A percentile compares a stretch with the other conserved stretches of the same genome.
These are phyloP conservation scores for Melanogaster broomeanus DNA, from an alignment of 768 basidiomycete species.

Conservation along the genomic window DNA sequence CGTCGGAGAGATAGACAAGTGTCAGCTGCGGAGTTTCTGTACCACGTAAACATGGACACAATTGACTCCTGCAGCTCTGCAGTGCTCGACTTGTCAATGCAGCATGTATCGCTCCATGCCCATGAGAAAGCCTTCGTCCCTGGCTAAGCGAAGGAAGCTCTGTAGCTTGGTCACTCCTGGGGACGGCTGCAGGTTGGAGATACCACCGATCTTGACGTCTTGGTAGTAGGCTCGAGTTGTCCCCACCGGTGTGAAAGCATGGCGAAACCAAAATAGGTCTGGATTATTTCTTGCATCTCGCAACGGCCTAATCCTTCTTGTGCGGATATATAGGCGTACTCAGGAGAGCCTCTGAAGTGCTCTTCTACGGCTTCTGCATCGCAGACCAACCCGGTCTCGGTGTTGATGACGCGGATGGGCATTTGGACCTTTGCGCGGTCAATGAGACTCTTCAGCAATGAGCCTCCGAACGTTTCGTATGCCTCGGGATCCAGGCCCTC, in stretches of 20 bases:
- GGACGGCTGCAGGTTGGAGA: conserved; percentile 5
- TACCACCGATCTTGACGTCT: conserved; percentile 9
- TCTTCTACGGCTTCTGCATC: neutral
- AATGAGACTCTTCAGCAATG: neutral
- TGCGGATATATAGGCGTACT: neutral
- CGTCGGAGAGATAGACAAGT: conserved; percentile 16
- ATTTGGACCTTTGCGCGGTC: neutral
- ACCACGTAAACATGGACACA: conserved; percentile 25
- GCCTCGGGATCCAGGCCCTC: neutral
- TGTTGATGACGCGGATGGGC: neutral
- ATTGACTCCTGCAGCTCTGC: conserved; percentile 20
- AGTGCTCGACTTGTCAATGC: conserved; percentile 19
- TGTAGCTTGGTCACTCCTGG: conserved; percentile 10
- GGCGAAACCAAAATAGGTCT: neutral
- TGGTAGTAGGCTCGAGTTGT: neutral
- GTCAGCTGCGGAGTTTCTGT: conserved; percentile 15
- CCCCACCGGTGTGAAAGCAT: conserved; percentile 28
- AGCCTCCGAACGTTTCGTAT: neutral
- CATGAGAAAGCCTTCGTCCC: conserved; percentile 11
- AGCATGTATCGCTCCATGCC: conserved; percentile 27
- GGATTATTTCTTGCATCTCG: neutral
- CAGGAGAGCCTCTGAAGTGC: neutral
- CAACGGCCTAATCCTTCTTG: neutral
- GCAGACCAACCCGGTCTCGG: neutral
- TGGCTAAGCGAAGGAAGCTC: conserved; percentile 15